Conservation (phyloP, 2,329 filamentous ascomycete species). For the Microdochium trichocladiopsis region DNA sequence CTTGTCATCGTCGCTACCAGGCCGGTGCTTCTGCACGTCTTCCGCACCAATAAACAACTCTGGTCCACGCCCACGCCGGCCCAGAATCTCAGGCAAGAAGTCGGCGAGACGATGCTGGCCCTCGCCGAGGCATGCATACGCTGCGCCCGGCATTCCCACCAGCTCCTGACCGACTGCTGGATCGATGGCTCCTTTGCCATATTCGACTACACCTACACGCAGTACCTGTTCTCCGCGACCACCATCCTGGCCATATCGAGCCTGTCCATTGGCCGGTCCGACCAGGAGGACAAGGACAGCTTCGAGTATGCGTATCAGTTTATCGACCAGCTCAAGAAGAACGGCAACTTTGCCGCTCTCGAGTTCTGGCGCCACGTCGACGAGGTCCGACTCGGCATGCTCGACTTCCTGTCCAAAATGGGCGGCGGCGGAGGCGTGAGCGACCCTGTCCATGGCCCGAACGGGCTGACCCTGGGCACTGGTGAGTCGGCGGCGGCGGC, state of each 20-base stretch:
- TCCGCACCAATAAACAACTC: conserved; percentile 18
- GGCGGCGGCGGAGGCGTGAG: too few relatives aligned
- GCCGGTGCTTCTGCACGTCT: conserved; percentile 24
- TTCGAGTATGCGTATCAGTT: conserved; percentile 30
- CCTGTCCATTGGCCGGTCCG: conserved; percentile 21
- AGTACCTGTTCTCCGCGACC: conserved; percentile 38
- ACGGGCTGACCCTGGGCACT: not conserved
- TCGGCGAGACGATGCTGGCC: conserved; percentile 24
- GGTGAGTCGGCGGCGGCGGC: not conserved
- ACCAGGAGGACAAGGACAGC: conserved; percentile 27
- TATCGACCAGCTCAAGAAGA: conserved; percentile 27
- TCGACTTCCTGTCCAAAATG: not conserved
- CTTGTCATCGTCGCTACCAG: conserved; percentile 22
- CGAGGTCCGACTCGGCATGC: conserved; percentile 11
- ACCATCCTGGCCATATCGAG: conserved; percentile 36
- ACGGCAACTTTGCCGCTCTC: conserved; percentile 30
- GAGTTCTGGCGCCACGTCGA: conserved; percentile 34
- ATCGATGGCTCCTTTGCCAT: conserved; percentile 36
- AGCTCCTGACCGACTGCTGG: conserved; percentile 34
- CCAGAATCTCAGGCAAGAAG: conserved; percentile 9
- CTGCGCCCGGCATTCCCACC: conserved; percentile 34
- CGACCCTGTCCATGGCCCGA: not conserved
- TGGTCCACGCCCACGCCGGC: not conserved
- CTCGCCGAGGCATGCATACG: conserved; percentile 35
- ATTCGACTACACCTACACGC: conserved; percentile 38